Base-by-base conservation (phyloP, 495 filamentous ascomycete genomes). In the Xylaria nigripes region DNA sequence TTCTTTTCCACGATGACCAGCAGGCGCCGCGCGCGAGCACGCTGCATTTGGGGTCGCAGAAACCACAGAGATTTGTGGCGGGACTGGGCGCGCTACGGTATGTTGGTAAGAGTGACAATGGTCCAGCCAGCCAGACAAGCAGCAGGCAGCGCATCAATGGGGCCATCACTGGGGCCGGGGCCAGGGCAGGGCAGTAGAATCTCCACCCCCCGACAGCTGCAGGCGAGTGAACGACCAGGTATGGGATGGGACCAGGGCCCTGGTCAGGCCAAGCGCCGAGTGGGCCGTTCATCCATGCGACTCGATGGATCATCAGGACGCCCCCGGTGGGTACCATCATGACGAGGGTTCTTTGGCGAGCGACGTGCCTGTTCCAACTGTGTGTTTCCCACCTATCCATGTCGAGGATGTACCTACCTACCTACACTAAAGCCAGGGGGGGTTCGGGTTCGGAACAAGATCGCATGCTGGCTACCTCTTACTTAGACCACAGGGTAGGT, bases 51-150 rank as follows among this genome's bases (percentile, higher is more conserved):
- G 53, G 46, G 53, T 55, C 53, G 36, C 47, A 5, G 43, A 54
- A 40, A 54, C 27, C 51, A 42, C 43, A 55, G 51, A 46, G 34
- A 55, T 50, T 50, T 55, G 53, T 49, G 53, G 53, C 52, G 53
- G n/a, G 53, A 46, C 53, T 48, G 52, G 52, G 53, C 53, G 46
- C 53, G 53, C 53, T 55, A 55, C 53, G 45, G 53, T 43, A 42
- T 7, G 51, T 21, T 34, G 32, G 15, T 40, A 22, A n/a, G 47
- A 36, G 50, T 47, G 30, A 54, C 44, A 41, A 45, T 54, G 51
- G 51, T 42, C 51, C 51, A 54, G 51, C 51, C 51, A 48, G 51
- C 51, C 51, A 48, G 51, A 13, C 44, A 30, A 47, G 27, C 51
- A 46, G 32, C 43, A 30, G 41, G 27, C 51, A 46, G 32, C 43